Evolutionary conservation across 345 rosid species (phyloP), one percentile per base, ranked within the genome.

Genomic region (Hibiscus mutabilis): DNA sequence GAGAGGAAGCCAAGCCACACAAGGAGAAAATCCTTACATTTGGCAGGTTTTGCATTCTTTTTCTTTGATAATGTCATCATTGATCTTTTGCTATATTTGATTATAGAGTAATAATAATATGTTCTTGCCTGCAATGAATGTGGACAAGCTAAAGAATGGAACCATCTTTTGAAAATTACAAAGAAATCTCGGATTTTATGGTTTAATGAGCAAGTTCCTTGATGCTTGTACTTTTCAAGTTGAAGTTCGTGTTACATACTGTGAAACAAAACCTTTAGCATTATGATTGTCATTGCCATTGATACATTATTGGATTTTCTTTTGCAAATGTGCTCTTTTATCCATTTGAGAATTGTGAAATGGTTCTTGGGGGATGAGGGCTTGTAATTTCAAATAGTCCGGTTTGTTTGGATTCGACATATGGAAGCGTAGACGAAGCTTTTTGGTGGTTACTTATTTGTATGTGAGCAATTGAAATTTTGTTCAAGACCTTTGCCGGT

Each of bases 1-100:
- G 77, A 83, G 79, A 77, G 99, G 96, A 40, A 90, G 97, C 83
- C 97, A 91, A 73, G 87, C 97, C 52, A 89, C 97, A 55, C 91
- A 90, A 80, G 99, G 99, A 73, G 99, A 95, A 80, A 95, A 95
- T 82, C 84, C 99, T 37, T 95, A 83, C 82, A 84, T 95, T 84
- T 95, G 99, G 99, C 97, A 95, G 99, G 99, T 90, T 52, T 49
- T 49, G 18, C 69, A 14, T 56, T 58, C 33, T 10, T 68, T 24
- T 31, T 7, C 29, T 37, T 66, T 66, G 57, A 7, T 13, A 12
- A 16, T 35, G 27, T 52, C 40, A 70, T 55, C 24, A 21, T 6
- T 70, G 63, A 61, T 60, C 2, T 19, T 70, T 29, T 46, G 44
- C 2, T 60, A 2, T 8, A 16, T 61, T 63, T 12, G 47, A 42